These are phyloP conservation scores for Thalassiosira profunda DNA, from an alignment of 108 stramenopile genomes.

Conservation along the genomic window DNA sequence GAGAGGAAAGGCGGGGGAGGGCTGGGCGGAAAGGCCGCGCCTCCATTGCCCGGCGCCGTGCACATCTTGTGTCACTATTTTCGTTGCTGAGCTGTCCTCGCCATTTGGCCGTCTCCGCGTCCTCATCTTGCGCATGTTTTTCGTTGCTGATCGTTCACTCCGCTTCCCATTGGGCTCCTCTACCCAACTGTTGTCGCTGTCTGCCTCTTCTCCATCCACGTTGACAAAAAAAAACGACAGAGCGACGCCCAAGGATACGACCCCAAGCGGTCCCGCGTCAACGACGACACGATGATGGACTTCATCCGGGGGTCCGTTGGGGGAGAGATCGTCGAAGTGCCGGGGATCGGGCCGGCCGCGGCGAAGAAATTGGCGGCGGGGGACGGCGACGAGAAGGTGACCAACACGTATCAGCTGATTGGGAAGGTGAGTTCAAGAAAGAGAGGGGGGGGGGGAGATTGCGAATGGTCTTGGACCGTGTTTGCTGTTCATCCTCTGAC, in stretches of 20 bases:
- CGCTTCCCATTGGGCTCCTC: neutral
- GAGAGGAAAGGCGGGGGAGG: too few relatives aligned
- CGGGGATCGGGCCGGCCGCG: constrained; percentile 91
- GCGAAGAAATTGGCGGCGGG: constrained; percentile 64
- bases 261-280: constrained; percentile 81
- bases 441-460: neutral
- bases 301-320: constrained; percentile 61
- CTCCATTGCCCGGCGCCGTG: too few relatives aligned
- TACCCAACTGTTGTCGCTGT: neutral
- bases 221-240: neutral
- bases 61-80: too few relatives aligned
- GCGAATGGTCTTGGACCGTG: neutral
- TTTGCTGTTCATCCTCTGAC: constrained; percentile 36
- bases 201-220: neutral
- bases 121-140: too few relatives aligned
- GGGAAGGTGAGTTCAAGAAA: constrained; percentile 53
- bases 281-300: constrained; percentile 69
- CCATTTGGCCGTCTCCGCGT: too few relatives aligned
- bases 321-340: constrained; percentile 79
- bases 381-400: constrained; percentile 69
- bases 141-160: neutral
- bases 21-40: too few relatives aligned
- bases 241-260: constrained; percentile 64
- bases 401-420: constrained; percentile 88
- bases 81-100: too few relatives aligned